phyloP scores from a whole-genome alignment of 1,284 basidiomycete genomes.

The Veloboletus limbatus region DNA sequence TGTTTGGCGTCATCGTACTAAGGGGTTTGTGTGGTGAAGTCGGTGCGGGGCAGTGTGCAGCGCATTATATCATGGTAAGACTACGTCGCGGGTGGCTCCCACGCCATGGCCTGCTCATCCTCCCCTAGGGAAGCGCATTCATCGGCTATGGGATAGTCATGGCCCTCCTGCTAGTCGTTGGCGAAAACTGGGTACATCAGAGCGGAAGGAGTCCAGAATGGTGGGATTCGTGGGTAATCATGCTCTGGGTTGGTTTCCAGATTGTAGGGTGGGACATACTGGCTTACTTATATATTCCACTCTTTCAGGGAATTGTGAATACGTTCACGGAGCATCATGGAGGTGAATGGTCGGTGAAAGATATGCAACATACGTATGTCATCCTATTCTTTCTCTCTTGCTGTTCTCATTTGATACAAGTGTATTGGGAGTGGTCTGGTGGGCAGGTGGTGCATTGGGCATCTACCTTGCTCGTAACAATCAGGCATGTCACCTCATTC shows the following conservation, averaged over 20 bases:
- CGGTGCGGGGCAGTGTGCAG: constrained; percentile 77
- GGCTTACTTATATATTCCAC: constrained; percentile 5
- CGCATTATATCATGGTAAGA: constrained; percentile 86
- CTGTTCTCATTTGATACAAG: constrained; percentile 24
- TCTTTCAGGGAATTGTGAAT: constrained; percentile 57
- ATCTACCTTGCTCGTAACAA: constrained; percentile 85
- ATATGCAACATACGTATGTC: constrained; percentile 89
- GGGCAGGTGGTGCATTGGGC: constrained; percentile 87
- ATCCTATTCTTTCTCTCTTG: neutral
- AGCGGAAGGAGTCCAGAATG: constrained; percentile 81
- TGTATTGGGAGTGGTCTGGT: constrained; percentile 59
- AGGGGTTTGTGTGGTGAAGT: constrained; percentile 70
- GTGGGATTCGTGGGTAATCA: constrained; percentile 89
- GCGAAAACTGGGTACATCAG: constrained; percentile 78
- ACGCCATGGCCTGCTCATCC: neutral
- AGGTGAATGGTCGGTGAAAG: constrained; percentile 80
- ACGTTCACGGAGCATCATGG: constrained; percentile 93
- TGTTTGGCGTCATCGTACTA: constrained; percentile 68
- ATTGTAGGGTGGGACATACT: neutral
- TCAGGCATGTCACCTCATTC: constrained; percentile 41
- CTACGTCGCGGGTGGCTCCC: neutral
- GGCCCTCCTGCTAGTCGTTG: constrained; percentile 79
- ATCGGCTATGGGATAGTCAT: constrained; percentile 86
- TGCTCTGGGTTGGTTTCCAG: constrained; percentile 67
- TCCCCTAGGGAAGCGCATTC: constrained; percentile 67